These are phyloP conservation scores for Puccinia hordei DNA, from an alignment of 1,284 basidiomycete species.

Conservation along the genomic window DNA sequence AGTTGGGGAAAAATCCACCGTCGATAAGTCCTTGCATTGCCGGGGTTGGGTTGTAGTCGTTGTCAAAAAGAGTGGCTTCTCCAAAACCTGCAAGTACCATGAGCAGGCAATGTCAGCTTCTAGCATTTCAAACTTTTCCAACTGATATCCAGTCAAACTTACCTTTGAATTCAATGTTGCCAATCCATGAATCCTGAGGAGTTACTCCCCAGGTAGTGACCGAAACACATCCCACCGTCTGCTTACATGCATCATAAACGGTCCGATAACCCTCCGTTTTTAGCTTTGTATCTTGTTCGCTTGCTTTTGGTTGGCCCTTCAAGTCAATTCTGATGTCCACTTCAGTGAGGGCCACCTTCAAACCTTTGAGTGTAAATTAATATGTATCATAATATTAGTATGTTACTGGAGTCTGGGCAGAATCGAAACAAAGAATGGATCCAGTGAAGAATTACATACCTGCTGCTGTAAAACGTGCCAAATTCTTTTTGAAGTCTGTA, in stretches of 20 bases:
- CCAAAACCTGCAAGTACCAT: not conserved
- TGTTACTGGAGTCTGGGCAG: too few species aligned
- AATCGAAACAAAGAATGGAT: not conserved
- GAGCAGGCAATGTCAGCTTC: not conserved
- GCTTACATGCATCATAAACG: not conserved
- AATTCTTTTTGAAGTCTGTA: slow-evolving; percentile 14
- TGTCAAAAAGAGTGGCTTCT: not conserved
- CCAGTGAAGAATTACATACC: not conserved
- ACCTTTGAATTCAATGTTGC: not conserved
- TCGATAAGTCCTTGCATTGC: not conserved
- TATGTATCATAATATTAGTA: not conserved
- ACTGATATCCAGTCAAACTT: not conserved
- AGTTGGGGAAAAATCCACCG: too few species aligned
- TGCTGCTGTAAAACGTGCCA: slow-evolving; percentile 9
- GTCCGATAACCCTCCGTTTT: not conserved
- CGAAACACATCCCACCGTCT: slow-evolving; percentile 1
- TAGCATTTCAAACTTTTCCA: not conserved
- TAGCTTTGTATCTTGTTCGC: not conserved
- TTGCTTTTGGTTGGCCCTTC: not conserved
- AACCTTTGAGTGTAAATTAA: not conserved
- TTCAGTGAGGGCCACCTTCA: slow-evolving; percentile 36
- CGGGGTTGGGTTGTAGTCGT: not conserved
- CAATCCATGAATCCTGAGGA: slow-evolving; percentile 25
- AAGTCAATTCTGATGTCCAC: slow-evolving; percentile 33
- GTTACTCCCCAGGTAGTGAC: slow-evolving; percentile 26